A percentile compares a stretch with the other conserved stretches of the same genome.
These are phyloP conservation scores for Smittium culicis DNA, from an alignment of 371 early-diverging fungal species.

Conservation along the genomic window DNA sequence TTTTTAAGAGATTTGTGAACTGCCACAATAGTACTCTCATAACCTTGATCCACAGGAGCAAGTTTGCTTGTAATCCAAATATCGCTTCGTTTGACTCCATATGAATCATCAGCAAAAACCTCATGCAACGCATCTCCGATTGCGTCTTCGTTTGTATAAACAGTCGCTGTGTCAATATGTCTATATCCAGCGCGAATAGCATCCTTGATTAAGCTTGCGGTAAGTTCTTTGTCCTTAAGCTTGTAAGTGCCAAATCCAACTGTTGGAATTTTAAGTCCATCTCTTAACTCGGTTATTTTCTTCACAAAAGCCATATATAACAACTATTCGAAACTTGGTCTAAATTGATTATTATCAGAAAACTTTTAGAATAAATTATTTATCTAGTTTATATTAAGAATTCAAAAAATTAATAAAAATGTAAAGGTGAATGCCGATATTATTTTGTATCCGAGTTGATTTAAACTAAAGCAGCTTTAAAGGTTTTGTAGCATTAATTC, in stretches of 20 bases:
- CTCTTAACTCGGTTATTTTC: too few species aligned
- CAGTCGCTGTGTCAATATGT: conserved; percentile 47
- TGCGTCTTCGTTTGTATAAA: conserved; percentile 70
- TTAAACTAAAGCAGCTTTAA: too few species aligned
- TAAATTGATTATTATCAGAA: too few species aligned
- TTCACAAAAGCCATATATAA: too few species aligned
- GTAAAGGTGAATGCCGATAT: too few species aligned
- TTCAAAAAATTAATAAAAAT: too few species aligned
- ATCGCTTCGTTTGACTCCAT: conserved; percentile 50
- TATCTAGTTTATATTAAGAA: too few species aligned
- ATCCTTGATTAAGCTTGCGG: neutral
- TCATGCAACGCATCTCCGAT: conserved; percentile 56
- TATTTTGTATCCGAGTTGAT: too few species aligned
- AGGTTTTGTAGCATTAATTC: too few species aligned
- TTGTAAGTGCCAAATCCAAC: neutral
- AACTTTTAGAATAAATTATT: too few species aligned
- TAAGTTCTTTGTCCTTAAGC: neutral
- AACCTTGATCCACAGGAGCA: conserved; percentile 29
- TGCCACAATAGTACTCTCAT: conserved; percentile 18
- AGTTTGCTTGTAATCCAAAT: conserved; percentile 90
- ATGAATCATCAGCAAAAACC: conserved; percentile 37
- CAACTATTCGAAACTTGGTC: too few species aligned
- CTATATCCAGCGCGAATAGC: neutral
- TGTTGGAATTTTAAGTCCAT: neutral
- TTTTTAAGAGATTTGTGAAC: conserved; percentile 39